A percentile compares a stretch with the other conserved stretches of the same genome.
Conservation (phyloP, 768 basidiomycete species). For the Mycena rebaudengoi region DNA sequence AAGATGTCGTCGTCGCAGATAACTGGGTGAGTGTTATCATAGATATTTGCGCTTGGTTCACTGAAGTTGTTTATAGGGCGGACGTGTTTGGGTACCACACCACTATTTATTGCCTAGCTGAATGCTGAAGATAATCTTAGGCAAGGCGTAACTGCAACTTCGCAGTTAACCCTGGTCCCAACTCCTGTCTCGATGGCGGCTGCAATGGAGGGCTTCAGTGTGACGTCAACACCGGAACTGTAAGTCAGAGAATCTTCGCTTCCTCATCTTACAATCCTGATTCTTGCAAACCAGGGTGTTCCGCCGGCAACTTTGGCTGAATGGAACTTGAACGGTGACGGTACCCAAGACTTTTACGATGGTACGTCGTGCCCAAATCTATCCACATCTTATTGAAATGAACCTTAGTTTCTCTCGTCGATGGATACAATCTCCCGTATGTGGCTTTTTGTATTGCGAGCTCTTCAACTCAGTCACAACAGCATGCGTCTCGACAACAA, state of each 20-base stretch:
- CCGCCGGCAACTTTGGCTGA: constrained; percentile 57
- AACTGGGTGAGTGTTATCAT: constrained; percentile 62
- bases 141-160: constrained; percentile 57
- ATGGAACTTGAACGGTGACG: constrained; percentile 44
- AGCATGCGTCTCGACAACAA: constrained; percentile 60
- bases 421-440: constrained; percentile 68
- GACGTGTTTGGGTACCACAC: constrained; percentile 46
- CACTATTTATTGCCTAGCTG: not conserved
- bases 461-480: too few species aligned
- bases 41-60: constrained; percentile 42
- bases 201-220: constrained; percentile 57
- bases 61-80: not conserved
- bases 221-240: constrained; percentile 37
- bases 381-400: not conserved
- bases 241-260: constrained; percentile 28
- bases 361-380: constrained; percentile 32
- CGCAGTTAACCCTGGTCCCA: constrained; percentile 40
- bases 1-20: constrained; percentile 51
- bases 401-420: constrained; percentile 63
- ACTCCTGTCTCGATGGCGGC: constrained; percentile 52
- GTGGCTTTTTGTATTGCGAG: too few species aligned
- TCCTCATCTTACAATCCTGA: not conserved
- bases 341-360: constrained; percentile 48
- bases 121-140: constrained; percentile 36
- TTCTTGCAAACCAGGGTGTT: constrained; percentile 33